Conservation (phyloP, 2,329 filamentous ascomycete genomes). For the Aurifilum marmelostoma region DNA sequence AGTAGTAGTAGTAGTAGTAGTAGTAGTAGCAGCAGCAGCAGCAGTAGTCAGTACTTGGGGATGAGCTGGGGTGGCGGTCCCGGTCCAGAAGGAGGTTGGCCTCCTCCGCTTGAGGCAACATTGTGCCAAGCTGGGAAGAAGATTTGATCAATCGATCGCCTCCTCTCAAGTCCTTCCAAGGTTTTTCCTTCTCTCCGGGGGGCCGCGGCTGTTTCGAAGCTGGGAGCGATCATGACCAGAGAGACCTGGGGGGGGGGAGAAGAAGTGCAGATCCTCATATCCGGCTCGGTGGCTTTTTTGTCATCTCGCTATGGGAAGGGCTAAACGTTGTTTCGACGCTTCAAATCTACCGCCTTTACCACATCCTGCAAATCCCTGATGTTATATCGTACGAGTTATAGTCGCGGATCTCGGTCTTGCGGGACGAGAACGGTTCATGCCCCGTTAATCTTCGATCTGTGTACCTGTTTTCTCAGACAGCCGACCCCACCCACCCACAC, state of each 20-base stretch:
- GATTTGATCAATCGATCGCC: background rate
- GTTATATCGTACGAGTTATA: conserved; percentile 10
- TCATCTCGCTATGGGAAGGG: conserved; percentile 5
- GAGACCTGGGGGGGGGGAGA: background rate
- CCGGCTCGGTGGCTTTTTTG: background rate
- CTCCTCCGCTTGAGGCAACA: background rate
- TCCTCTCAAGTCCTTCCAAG: background rate
- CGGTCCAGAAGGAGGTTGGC: background rate
- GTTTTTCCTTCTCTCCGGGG: too few species aligned
- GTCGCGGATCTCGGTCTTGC: background rate
- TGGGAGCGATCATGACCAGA: background rate
- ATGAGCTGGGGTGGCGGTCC: too few species aligned
- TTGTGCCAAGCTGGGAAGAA: background rate
- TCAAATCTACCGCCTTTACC: background rate
- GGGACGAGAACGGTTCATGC: conserved; percentile 9
- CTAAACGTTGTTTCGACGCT: conserved; percentile 1
- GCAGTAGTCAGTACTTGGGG: too few species aligned
- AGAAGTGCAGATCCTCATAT: background rate
- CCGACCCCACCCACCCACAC: background rate
- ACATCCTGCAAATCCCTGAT: background rate
- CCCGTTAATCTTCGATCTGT: conserved; percentile 5
- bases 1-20: too few species aligned
- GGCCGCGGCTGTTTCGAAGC: background rate
- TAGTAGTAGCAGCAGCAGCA: too few species aligned
- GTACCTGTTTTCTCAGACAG: conserved; percentile 7